phyloP scores from a whole-genome alignment of 768 basidiomycete species.

The Mycena indigotica region DNA sequence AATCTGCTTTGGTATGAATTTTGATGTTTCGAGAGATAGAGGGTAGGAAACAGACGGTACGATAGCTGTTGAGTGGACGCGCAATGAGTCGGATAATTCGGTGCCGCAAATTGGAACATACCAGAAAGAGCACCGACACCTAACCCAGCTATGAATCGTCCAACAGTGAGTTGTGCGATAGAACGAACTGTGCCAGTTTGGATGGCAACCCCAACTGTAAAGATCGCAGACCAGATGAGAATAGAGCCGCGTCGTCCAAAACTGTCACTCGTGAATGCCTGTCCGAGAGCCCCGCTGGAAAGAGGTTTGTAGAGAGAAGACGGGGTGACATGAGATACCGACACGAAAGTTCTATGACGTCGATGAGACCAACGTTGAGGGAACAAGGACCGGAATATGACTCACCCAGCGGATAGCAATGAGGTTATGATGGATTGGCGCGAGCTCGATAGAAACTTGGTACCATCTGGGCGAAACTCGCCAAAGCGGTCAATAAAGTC shows the following conservation, averaged over 20 bases:
- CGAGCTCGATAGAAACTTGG: conserved; percentile 55
- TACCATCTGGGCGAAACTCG: conserved; percentile 47
- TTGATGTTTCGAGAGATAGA: not conserved
- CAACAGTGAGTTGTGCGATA: conserved; percentile 67
- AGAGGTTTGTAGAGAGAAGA: not conserved
- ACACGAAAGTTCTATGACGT: conserved; percentile 52
- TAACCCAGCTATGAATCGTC: conserved; percentile 75
- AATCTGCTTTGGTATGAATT: conserved; percentile 41
- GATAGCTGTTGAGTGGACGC: conserved; percentile 43
- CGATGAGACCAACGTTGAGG: too few relatives aligned
- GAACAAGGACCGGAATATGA: not conserved
- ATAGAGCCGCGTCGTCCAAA: conserved; percentile 75
- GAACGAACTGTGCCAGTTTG: conserved; percentile 67
- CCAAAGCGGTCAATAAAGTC: conserved; percentile 77
- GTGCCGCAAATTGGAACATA: too few relatives aligned
- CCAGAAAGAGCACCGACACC: conserved; percentile 78
- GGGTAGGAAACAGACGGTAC: conserved; percentile 43
- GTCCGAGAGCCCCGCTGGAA: conserved; percentile 60
- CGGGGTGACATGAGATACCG: conserved; percentile 24
- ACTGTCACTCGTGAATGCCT: conserved; percentile 75
- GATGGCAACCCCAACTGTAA: conserved; percentile 67
- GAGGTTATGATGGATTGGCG: conserved; percentile 80
- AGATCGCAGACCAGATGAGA: conserved; percentile 73
- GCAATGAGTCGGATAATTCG: too few relatives aligned
- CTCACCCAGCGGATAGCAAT: conserved; percentile 72